Evolutionary conservation across 2,329 filamentous ascomycete species (phyloP), one percentile per base, ranked within the genome.

Genomic region (Beauveria australis): DNA sequence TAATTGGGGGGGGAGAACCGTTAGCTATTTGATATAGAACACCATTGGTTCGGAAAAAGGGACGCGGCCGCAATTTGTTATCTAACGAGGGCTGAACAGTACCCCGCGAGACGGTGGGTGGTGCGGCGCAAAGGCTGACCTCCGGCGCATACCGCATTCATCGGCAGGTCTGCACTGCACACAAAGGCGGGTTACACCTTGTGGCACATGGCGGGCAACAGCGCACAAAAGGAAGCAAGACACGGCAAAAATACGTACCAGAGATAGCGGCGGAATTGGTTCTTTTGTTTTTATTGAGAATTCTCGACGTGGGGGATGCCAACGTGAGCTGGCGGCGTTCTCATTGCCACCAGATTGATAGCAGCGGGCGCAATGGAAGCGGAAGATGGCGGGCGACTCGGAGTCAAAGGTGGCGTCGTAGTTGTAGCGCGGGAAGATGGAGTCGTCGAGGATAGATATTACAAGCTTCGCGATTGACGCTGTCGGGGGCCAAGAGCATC

Each of bases 401-500:
- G 66, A 63, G 59, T 68, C 64, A 37, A 65, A 66, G 58, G 69
- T 67, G 41, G 68, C 66, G 48, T 72, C 66, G 61, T 72, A 69
- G 43, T 71, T 68, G 68, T 78, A 78, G 64, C 75, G 76, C 66
- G 77, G 76, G 71, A 81, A 80, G 69, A 83, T 82, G 33, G 79
- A 79, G 64, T 83, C 80, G 75, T 84, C 79, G 67, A 81, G 72
- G 63, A 83, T 80, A 62, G 80, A 82, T 55, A 75, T 70, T 70
- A 64, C 82, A 72, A 19, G 81, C 84, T 66, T 79, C 78, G 63
- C 79, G 75, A 66, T 72, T 70, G 33, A 63, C 61, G 9, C 66
- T 63, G 47, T 70, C 70, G 64, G 69, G 69, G 67, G 61, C 28
- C 57, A 53, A 41, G 40, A 52, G n/a, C 40, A 52, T 53, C 54